Evolutionary conservation across 495 filamentous ascomycete genomes (phyloP), one percentile per base, ranked within the genome.

Genomic region (Hypoxylon trugodes): DNA sequence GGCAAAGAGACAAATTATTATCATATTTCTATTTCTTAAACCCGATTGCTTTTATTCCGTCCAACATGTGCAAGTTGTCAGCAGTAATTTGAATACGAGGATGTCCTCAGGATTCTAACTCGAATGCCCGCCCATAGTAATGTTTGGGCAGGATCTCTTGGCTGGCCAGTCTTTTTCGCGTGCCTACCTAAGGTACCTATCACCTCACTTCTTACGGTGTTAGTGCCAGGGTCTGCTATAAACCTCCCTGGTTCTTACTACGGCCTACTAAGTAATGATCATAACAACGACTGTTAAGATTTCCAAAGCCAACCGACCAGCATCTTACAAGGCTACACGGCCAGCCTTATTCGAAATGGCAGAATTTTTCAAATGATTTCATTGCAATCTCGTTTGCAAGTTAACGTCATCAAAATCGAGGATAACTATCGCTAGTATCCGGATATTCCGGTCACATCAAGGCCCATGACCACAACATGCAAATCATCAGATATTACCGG

Each of bases 71-170:
- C 28, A 2, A 54, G 25, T 32, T 45, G 40, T n/a, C 24, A 38
- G 33, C 35, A 16, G 42, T 40, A 16, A 45, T 38, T 58, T 25
- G 28, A 32, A 51, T 38, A 13, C 45, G 19, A 30, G 12, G 9
- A 38, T n/a, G 5, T 18, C 45, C 8, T 50, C 25, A 49, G 51
- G 33, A 42, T 43, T 10, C 30, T 19, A 30, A 59, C 40, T 47
- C 21, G 26, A 30, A 21, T 26, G 28, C 6, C 26, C 13, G 41
- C 7, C 9, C 8, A 57, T 12, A 66, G 57, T 45, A 51, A 38
- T 36, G 57, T 57, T n/a, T n/a, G n/a, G 43, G 57, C 38, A 66
- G 63, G 63, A 66, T 61, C 57, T 35, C 57, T 66, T 45, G 56
- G 43, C 56, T 45, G 22, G 40, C 42, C 35, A 59, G 30, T 45